Percentiles rank a stretch among this genome's conserved stretches.
Conservation (phyloP, 345 rosid species). For the Bruguiera gymnorhiza region DNA sequence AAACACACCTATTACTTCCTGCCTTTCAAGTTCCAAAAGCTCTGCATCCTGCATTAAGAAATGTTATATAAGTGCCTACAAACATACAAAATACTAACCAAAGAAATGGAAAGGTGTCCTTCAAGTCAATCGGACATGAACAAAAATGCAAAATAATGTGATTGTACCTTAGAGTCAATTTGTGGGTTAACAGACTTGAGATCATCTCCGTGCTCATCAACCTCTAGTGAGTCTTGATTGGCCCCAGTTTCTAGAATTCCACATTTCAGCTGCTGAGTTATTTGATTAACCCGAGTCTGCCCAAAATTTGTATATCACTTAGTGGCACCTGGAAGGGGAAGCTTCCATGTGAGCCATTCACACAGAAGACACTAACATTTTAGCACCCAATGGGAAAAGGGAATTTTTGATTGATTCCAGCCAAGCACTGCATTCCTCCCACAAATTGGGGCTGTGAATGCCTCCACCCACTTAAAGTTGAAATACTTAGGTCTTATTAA, state of each 20-base stretch:
- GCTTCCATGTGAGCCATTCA: conserved; percentile 57
- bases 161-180: conserved; percentile 40
- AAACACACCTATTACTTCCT: conserved; percentile 69
- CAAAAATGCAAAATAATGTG: conserved; percentile 4
- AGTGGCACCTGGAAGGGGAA: conserved; percentile 64
- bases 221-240: conserved; percentile 24
- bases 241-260: conserved; percentile 47
- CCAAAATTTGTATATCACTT: conserved; percentile 72
- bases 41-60: conserved; percentile 47
- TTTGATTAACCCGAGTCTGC: conserved; percentile 95
- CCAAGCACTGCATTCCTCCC: conserved; percentile 38
- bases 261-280: conserved; percentile 50
- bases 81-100: neutral
- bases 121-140: neutral
- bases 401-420: conserved; percentile 37
- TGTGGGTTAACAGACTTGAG: conserved; percentile 25
- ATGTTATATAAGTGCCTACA: conserved; percentile 15
- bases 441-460: conserved; percentile 36
- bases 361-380: conserved; percentile 42
- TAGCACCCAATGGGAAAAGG: conserved; percentile 41
- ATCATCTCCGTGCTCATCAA: conserved; percentile 35
- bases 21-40: conserved; percentile 66
- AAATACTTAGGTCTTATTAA: neutral
- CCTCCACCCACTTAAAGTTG: conserved; percentile 22
- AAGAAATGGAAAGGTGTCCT: conserved; percentile 3